These are phyloP conservation scores for Marsdenia floribunda DNA, from an alignment of 257 asterid genomes.

Conservation along the genomic window DNA sequence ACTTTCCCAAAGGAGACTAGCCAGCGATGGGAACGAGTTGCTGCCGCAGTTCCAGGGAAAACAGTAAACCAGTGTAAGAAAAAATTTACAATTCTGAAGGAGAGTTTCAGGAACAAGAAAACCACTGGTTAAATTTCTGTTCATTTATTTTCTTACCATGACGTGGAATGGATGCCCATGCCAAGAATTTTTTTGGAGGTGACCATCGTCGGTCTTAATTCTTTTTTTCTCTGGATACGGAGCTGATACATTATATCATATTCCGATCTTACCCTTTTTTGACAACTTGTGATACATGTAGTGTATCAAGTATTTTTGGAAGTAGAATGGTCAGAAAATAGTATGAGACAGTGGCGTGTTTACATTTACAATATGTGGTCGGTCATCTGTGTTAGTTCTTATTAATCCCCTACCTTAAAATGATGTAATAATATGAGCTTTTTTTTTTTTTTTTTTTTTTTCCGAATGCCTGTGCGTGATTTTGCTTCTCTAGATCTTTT, in stretches of 20 bases:
- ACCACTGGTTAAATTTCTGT: constrained; percentile 26
- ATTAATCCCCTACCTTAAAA: no score
- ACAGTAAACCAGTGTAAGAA: constrained; percentile 66
- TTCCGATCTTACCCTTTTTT: background rate
- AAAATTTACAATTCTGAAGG: constrained; percentile 62
- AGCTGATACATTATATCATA: background rate
- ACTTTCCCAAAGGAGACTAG: constrained; percentile 74
- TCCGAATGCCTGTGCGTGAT: no score
- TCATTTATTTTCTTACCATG: background rate
- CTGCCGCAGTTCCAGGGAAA: constrained; percentile 84
- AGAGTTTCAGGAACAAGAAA: constrained; percentile 86
- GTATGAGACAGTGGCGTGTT: background rate
- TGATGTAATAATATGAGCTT: no score
- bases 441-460: no score
- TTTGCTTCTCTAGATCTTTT: no score
- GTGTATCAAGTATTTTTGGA: constrained; percentile 1
- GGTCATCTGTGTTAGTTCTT: background rate
- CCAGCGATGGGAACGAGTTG: constrained; percentile 89
- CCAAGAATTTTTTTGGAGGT: background rate
- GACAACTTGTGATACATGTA: background rate
- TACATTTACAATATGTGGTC: no score
- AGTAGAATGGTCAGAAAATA: background rate
- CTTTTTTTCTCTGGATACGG: background rate
- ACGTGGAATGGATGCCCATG: background rate
- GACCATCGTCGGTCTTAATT: background rate